A percentile compares a stretch with the other conserved stretches of the same genome.
These are phyloP conservation scores for Diplodia mutila DNA, from an alignment of 2,329 filamentous ascomycete genomes.

Conservation along the genomic window DNA sequence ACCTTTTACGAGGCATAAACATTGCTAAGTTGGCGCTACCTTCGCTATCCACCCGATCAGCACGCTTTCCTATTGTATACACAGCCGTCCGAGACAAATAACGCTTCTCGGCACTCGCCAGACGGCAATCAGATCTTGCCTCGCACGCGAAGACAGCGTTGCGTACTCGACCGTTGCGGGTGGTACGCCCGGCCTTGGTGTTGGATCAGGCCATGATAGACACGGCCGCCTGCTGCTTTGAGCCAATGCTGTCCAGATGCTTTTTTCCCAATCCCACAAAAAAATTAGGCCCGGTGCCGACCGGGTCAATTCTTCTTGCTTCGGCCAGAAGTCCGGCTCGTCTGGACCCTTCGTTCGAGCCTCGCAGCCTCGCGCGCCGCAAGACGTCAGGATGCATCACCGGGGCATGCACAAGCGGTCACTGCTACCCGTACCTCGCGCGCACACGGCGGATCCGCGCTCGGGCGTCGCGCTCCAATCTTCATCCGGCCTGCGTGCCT, in stretches of 20 bases:
- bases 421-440: neutral
- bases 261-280: slow-evolving; percentile 21
- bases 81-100: slow-evolving; percentile 8
- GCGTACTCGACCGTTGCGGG: slow-evolving; percentile 21
- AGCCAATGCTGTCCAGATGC: slow-evolving; percentile 13
- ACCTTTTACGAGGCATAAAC: slow-evolving; percentile 16
- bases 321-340: slow-evolving; percentile 21
- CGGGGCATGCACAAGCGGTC: neutral
- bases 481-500: slow-evolving; percentile 11
- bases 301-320: slow-evolving; percentile 15
- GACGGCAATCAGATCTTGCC: slow-evolving; percentile 16
- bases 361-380: slow-evolving; percentile 9
- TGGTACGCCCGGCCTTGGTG: slow-evolving; percentile 18
- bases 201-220: slow-evolving; percentile 26
- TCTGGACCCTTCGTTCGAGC: slow-evolving; percentile 18
- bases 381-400: slow-evolving; percentile 22
- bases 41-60: slow-evolving; percentile 12
- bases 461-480: neutral
- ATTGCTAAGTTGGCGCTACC: slow-evolving; percentile 19
- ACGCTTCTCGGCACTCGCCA: slow-evolving; percentile 20
- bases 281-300: slow-evolving; percentile 13
- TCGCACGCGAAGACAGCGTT: slow-evolving; percentile 1
- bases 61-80: slow-evolving; percentile 19
- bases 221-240: slow-evolving; percentile 2
- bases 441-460: slow-evolving; percentile 10